A percentile compares a stretch with the other conserved stretches of the same genome.
Conservation (phyloP, 2,329 filamentous ascomycete genomes). For the Metarhizium album region DNA sequence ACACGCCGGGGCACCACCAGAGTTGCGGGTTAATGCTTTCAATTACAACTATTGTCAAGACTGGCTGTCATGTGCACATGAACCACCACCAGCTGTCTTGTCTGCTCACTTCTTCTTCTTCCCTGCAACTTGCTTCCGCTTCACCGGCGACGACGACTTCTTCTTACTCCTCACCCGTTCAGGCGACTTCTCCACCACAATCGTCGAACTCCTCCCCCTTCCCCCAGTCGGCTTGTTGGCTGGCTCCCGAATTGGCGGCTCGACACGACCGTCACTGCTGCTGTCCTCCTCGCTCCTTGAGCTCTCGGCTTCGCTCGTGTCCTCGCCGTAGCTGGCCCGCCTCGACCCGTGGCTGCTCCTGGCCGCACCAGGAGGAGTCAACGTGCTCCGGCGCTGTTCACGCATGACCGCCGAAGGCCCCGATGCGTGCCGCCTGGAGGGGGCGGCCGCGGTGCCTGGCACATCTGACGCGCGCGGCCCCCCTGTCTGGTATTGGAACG, state of each 20-base stretch:
- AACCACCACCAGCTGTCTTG: slow-evolving; percentile 2
- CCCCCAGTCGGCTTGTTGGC: background rate
- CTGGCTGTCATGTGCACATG: slow-evolving; percentile 1
- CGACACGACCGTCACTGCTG: slow-evolving; percentile 27
- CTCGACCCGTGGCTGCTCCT: slow-evolving; percentile 22
- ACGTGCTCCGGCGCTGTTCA: slow-evolving; percentile 14
- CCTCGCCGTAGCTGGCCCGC: slow-evolving; percentile 19
- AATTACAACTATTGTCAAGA: background rate
- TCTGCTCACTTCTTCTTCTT: slow-evolving; percentile 23
- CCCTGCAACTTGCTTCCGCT: slow-evolving; percentile 26
- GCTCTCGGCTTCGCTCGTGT: slow-evolving; percentile 25
- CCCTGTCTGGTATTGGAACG: slow-evolving; percentile 42
- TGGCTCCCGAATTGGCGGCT: slow-evolving; percentile 22
- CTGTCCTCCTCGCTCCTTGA: slow-evolving; percentile 24
- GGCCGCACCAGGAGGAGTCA: slow-evolving; percentile 18
- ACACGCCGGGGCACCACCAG: background rate
- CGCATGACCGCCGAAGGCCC: slow-evolving; percentile 21
- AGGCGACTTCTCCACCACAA: slow-evolving; percentile 27
- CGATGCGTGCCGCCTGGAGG: slow-evolving; percentile 25
- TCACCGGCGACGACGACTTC: slow-evolving; percentile 30
- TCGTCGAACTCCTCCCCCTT: slow-evolving; percentile 23
- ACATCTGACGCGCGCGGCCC: slow-evolving; percentile 29
- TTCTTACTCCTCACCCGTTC: slow-evolving; percentile 27
- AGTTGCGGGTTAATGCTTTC: background rate
- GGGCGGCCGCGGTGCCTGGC: slow-evolving; percentile 19